These are phyloP conservation scores for Solanum ahanhuiri DNA, from an alignment of 257 asterid genomes.

Conservation along the genomic window DNA sequence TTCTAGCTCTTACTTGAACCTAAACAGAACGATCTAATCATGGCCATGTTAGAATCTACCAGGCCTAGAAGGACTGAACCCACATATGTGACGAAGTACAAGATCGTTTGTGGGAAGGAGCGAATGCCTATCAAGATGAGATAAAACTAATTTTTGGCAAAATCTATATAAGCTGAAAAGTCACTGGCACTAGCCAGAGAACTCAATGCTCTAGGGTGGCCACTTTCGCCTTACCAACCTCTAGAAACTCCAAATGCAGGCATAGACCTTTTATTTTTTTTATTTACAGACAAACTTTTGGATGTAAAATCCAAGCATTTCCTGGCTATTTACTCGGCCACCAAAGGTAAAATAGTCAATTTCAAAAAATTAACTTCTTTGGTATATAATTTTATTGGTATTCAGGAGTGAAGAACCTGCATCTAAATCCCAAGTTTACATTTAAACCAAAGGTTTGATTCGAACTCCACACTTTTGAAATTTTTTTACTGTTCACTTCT, in stretches of 20 bases:
- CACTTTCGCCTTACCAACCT: neutral
- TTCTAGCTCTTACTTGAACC: neutral
- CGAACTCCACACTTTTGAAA: neutral
- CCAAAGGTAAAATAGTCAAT: neutral
- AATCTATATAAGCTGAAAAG: neutral
- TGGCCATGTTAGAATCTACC: neutral
- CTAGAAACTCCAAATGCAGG: neutral
- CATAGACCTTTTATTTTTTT: neutral
- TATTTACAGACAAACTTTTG: neutral
- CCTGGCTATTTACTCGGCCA: neutral
- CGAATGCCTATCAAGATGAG: neutral
- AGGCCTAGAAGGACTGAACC: neutral
- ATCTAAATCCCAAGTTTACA: neutral
- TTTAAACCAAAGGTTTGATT: neutral
- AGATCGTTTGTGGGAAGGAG: neutral
- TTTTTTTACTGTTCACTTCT: neutral
- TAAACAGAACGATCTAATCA: neutral
- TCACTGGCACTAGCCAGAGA: neutral
- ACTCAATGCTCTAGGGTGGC: neutral
- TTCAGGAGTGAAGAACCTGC: neutral
- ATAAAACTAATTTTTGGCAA: neutral
- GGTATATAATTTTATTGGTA: neutral
- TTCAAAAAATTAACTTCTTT: neutral
- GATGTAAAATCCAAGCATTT: neutral
- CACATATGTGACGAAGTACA: neutral